A percentile compares a stretch with the other conserved stretches of the same genome.
These are phyloP conservation scores for Filosporella fistucella DNA, from an alignment of 495 filamentous ascomycete genomes.

Conservation along the genomic window DNA sequence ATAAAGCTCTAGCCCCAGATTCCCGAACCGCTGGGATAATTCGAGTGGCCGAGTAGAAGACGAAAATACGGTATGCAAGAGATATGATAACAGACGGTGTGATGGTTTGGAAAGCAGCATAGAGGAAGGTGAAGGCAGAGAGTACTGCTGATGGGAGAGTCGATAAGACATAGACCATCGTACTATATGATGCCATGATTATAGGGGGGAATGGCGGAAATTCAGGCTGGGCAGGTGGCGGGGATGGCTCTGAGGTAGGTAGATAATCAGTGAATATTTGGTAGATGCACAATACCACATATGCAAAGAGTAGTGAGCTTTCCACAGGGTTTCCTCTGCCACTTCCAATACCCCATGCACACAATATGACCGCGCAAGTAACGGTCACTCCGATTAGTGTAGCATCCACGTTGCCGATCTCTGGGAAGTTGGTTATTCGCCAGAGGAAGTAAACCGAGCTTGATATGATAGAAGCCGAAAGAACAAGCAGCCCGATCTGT, in stretches of 20 bases:
- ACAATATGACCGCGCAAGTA: slow-evolving; percentile 85
- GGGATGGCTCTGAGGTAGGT: slow-evolving; percentile 50
- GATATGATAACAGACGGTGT: slow-evolving; percentile 94
- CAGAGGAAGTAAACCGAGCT: slow-evolving; percentile 95
- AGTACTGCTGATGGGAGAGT: slow-evolving; percentile 78
- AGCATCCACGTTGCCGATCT: slow-evolving; percentile 90
- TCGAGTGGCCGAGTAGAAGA: slow-evolving; percentile 91
- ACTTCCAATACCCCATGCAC: slow-evolving; percentile 90
- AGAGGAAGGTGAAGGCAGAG: slow-evolving; percentile 79
- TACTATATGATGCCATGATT: slow-evolving; percentile 98
- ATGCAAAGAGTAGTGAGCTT: slow-evolving; percentile 92
- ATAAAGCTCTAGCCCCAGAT: slow-evolving; percentile 73
- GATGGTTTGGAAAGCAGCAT: slow-evolving; percentile 86
- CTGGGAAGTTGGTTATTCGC: slow-evolving; percentile 88
- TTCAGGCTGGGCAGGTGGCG: slow-evolving; percentile 58
- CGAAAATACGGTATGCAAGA: slow-evolving; percentile 84
- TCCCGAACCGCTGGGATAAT: slow-evolving; percentile 93
- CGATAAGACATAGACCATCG: slow-evolving; percentile 77
- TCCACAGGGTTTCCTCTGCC: slow-evolving; percentile 95
- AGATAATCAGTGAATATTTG: slow-evolving; percentile 99
- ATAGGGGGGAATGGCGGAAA: slow-evolving; percentile 94
- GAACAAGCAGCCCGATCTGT: slow-evolving; percentile 72
- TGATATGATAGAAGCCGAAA: slow-evolving; percentile 86
- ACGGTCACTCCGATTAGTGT: slow-evolving; percentile 88
- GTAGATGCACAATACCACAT: slow-evolving; percentile 94